Conservation (phyloP, 2,329 filamentous ascomycete species). For the Aspergillus fumigatus region DNA sequence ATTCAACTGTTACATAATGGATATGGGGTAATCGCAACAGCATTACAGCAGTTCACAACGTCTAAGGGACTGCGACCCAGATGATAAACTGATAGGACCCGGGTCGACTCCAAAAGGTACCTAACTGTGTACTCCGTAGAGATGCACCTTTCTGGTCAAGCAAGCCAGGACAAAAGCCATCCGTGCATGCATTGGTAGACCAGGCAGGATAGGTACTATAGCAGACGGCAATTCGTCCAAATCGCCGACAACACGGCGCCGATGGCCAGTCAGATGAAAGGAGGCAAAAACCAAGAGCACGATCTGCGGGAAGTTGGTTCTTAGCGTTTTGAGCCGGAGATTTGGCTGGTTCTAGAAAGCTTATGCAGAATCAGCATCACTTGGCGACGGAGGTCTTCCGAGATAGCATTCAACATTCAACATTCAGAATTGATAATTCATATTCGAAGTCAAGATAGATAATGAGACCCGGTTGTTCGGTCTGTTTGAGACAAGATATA, state of each 20-base stretch:
- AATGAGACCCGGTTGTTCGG: background rate
- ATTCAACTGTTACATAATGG: constrained; percentile 19
- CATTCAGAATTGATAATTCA: background rate
- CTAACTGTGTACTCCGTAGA: no score
- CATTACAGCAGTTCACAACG: background rate
- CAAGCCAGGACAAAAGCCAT: constrained; percentile 9
- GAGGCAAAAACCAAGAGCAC: background rate
- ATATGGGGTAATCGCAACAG: constrained; percentile 17
- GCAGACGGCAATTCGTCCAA: constrained; percentile 1
- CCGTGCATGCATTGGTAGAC: background rate
- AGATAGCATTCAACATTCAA: background rate
- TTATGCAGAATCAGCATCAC: background rate
- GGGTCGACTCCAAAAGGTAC: no score
- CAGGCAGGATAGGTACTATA: background rate
- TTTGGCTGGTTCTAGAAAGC: background rate
- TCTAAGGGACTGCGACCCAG: no score
- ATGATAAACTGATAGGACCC: no score
- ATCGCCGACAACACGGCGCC: constrained; percentile 6
- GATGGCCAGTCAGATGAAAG: constrained; percentile 5
- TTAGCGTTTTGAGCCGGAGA: background rate
- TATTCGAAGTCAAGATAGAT: background rate
- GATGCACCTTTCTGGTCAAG: background rate
- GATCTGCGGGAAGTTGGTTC: background rate
- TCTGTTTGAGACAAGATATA: background rate
- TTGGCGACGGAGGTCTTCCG: background rate